Base-by-base conservation (phyloP, 805 yeast species). In the Jamesozyma jinghongensis region DNA sequence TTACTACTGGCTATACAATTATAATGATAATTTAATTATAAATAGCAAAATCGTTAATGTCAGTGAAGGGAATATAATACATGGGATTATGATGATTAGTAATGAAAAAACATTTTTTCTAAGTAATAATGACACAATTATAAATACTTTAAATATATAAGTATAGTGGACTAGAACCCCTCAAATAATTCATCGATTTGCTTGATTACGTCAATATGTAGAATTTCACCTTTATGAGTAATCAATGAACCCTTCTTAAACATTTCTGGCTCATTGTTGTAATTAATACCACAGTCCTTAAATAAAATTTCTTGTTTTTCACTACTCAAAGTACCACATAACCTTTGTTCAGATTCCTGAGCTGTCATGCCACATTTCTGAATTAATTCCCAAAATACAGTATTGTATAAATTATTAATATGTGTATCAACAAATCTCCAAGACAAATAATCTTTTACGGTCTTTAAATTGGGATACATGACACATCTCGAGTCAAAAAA, bases 381-480 rank as follows among this genome's bases (percentile, higher is more conserved):
- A 0, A 92, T 90, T 52, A 92, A 67, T 5, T 77, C 69, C 98
- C 98, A 92, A 58, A 92, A 92, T 0, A 86, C 69, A 0, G 98
- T 92, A 56, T 92, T 92, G 67, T 90, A 92, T 44, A 92, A 63
- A 59, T 92, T 92, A 60, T 92, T 92, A 41, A 92, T 92, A 63
- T 92, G 98, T 38, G 92, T 92, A 57, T 92, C 98, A 1, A 81
- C 97, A 57, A 85, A 97, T 49, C 98, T 72, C 98, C 98, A 92
- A 42, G 83, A 67, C 48, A 92, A 73, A 57, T 92, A 92, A 59
- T 90, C 97, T 41, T 85, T 69, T 1, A 90, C 67, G 1, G 68
- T 63, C 4, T 65, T 52, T 14, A 67, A 48, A 40, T 71, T 75
- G 0, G 98, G 98, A 51, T 92, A 92, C 1, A 77, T 63, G 7